phyloP scores from a whole-genome alignment of 257 asterid species.

The Ballota nigra region DNA sequence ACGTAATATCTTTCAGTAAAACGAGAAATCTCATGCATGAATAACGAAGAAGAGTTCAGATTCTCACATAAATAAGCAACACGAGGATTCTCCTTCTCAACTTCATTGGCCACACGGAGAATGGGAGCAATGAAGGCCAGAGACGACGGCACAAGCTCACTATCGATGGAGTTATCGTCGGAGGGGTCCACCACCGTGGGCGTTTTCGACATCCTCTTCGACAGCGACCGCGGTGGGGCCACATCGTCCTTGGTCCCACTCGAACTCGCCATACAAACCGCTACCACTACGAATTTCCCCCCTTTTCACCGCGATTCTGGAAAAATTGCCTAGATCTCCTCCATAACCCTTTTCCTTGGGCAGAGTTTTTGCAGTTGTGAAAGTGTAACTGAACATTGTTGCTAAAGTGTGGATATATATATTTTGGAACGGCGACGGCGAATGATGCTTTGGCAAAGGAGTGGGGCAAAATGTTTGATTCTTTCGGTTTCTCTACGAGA shows the following conservation, averaged over 20 bases:
- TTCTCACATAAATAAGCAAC: conserved; percentile 90
- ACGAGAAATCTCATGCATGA: too few species aligned
- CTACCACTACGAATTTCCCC: not conserved
- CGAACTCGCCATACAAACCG: conserved; percentile 71
- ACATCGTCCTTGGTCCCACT: conserved; percentile 75
- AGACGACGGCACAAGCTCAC: conserved; percentile 93
- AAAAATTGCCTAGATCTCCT: conserved; percentile 10
- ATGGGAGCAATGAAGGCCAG: conserved; percentile 78
- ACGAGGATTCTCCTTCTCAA: conserved; percentile 54
- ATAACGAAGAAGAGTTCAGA: not conserved
- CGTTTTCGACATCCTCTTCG: conserved; percentile 56
- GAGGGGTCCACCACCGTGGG: conserved; percentile 60
- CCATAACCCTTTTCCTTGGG: conserved; percentile 17
- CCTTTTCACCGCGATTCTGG: not conserved
- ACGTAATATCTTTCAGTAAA: too few species aligned
- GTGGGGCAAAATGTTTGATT: conserved; percentile 46
- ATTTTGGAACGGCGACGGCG: conserved; percentile 2
- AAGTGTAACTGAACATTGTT: conserved; percentile 26
- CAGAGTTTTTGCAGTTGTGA: conserved; percentile 9
- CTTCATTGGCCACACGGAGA: conserved; percentile 91
- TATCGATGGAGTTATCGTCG: conserved; percentile 62
- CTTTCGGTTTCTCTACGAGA: conserved; percentile 54
- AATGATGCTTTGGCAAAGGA: conserved; percentile 65
- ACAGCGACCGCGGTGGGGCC: conserved; percentile 65
- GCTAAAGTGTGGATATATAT: conserved; percentile 23